These are phyloP conservation scores for Zygosaccharomyces kombuchaensis DNA, from an alignment of 805 yeast genomes.

Conservation along the genomic window DNA sequence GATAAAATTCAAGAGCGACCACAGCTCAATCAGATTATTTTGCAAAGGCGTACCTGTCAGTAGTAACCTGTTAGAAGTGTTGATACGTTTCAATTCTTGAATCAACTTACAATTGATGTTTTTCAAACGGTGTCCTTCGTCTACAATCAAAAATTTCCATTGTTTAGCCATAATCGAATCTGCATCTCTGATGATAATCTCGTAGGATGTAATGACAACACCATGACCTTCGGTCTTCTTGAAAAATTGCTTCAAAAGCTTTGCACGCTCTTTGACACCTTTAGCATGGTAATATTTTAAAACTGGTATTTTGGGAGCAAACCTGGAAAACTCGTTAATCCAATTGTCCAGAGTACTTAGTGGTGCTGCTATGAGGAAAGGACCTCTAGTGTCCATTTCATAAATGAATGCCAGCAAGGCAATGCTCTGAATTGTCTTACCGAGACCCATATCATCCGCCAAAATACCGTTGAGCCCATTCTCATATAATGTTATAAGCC, in stretches of 20 bases:
- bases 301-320: conserved; percentile 67
- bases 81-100: conserved; percentile 60
- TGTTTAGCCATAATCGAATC: conserved; percentile 44
- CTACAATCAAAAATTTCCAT: conserved; percentile 88
- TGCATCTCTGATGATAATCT: conserved; percentile 68
- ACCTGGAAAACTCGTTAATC: conserved; percentile 64
- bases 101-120: conserved; percentile 77
- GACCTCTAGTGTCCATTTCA: conserved; percentile 75
- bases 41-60: conserved; percentile 97
- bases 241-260: conserved; percentile 41
- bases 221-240: conserved; percentile 36
- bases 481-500: conserved; percentile 84
- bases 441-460: conserved; percentile 98
- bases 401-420: conserved; percentile 69
- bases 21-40: conserved; percentile 81
- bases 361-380: conserved; percentile 76
- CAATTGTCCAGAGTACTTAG: conserved; percentile 83
- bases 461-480: conserved; percentile 93
- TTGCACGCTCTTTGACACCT: conserved; percentile 38
- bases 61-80: conserved; percentile 65
- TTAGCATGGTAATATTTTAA: conserved; percentile 61
- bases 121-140: conserved; percentile 92
- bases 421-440: conserved; percentile 88
- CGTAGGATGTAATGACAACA: conserved; percentile 78
- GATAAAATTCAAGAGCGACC: conserved; percentile 88